phyloP scores from a whole-genome alignment of 192 early-diverging fungal species.

The Coemansia sp. region DNA sequence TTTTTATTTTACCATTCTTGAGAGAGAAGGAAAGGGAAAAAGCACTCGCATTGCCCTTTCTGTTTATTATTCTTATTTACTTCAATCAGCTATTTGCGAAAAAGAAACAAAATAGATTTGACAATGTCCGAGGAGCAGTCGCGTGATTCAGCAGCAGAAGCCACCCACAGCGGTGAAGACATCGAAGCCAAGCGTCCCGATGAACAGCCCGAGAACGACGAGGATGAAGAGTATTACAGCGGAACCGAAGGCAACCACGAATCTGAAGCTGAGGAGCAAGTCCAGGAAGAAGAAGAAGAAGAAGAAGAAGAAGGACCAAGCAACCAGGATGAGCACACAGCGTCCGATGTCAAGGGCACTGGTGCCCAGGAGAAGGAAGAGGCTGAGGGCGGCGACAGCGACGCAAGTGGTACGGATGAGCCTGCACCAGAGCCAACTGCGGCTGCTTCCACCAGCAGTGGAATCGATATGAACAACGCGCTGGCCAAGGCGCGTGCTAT shows the following conservation, averaged over 20 bases:
- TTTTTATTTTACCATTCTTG: neutral
- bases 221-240: slow-evolving; percentile 10
- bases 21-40: neutral
- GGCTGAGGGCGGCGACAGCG: neutral
- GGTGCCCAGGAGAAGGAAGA: neutral
- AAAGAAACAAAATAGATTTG: neutral
- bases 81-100: no score
- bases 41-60: no score
- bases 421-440: neutral
- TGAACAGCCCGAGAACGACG: neutral
- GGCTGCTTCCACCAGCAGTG: neutral
- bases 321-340: neutral
- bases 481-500: slow-evolving; percentile 77
- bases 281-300: neutral
- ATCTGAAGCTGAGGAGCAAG: neutral
- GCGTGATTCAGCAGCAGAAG: slow-evolving; percentile 1
- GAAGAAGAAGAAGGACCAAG: neutral
- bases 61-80: no score
- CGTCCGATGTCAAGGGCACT: neutral
- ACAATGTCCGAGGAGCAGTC: slow-evolving; percentile 18
- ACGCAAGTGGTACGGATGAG: neutral
- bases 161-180: neutral
- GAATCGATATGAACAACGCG: slow-evolving; percentile 61
- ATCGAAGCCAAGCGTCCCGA: neutral
- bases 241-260: neutral